A percentile compares a stretch with the other conserved stretches of the same genome.
These are phyloP conservation scores for Phytopythium litorale DNA, from an alignment of 352 stramenopile species.

Conservation along the genomic window DNA sequence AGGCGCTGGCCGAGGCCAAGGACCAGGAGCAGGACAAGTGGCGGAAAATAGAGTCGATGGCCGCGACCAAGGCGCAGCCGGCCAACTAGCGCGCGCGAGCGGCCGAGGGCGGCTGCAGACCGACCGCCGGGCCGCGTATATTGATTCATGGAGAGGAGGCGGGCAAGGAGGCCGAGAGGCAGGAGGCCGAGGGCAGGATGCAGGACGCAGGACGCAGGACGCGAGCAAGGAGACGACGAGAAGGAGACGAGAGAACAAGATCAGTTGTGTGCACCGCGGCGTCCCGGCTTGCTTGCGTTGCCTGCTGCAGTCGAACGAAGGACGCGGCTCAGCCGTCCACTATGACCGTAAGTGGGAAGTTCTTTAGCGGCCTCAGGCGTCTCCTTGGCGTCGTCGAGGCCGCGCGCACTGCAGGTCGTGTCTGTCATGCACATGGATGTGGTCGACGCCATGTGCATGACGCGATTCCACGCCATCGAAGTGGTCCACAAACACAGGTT, in stretches of 20 bases:
- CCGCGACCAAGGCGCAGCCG: conserved; percentile 56
- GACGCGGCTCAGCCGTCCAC: no score
- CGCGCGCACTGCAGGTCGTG: no score
- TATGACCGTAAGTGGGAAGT: not conserved
- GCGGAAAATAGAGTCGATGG: conserved; percentile 92
- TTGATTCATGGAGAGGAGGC: conserved; percentile 1
- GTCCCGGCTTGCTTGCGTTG: not conserved
- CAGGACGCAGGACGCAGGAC: not conserved
- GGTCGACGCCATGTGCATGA: no score
- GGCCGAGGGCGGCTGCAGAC: not conserved
- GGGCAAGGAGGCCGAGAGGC: not conserved
- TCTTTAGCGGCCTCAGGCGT: not conserved
- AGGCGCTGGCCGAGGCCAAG: conserved; percentile 60
- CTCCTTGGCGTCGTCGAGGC: no score
- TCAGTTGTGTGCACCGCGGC: conserved; percentile 3
- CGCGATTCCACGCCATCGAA: no score
- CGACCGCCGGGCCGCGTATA: not conserved
- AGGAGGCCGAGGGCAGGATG: not conserved
- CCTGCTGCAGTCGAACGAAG: not conserved
- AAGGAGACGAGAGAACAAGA: conserved; percentile 6
- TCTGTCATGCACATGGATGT: no score
- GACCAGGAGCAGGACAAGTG: conserved; percentile 88
- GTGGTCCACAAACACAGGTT: no score
- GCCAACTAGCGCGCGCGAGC: conserved; percentile 15
- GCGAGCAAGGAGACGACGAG: conserved; percentile 6